Evolutionary conservation across 106 monocot genomes (phyloP), one percentile per base, ranked within the genome.

Genomic region (Ottelia alismoides): DNA sequence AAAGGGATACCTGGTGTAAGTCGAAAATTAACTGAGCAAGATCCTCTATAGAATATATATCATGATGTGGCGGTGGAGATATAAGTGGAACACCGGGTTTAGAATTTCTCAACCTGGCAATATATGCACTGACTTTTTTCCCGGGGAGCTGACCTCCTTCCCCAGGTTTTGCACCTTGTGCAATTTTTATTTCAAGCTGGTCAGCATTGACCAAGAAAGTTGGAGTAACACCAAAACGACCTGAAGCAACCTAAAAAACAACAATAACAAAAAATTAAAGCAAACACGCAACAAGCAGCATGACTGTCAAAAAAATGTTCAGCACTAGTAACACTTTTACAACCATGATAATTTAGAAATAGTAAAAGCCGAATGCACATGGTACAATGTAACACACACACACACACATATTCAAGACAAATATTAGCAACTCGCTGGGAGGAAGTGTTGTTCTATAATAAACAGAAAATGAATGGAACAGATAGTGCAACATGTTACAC

Each of bases 31-130:
- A 76, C 66, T 96, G 96, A 25, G 96, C 96, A 60, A 96, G 96
- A 77, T 96, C 96, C 70, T 96, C 96, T 58, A 96, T 96, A 21
- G 96, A 96, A 70, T 96, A 96, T 61, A 96, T 96, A 51, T 96
- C 96, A 74, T 96, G 96, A 74, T 96, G 96, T n/a, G 96, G 96
- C 31, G 96, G 96, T 58, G 96, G 96, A 45, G 96, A 96, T 62
- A 96, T 96, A 40, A 96, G 85, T 30, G 96, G 96, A 65, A 96
- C 96, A 52, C 96, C 96, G 55, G 96, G 96, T 53, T 96, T 96
- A 29, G 96, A 96, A 51, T 89, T 96, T 32, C 96, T 89, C 51
- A 96, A 65, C 43, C 82, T 78, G n/a, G 96, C 96, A 68, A 96
- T 96, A 58, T 96, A 96, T 22, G 89, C 85, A 62, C 89, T 96